A percentile compares a stretch with the other conserved stretches of the same genome.
phyloP scores from a whole-genome alignment of 2,329 filamentous ascomycete species.

The Claviceps monticola region DNA sequence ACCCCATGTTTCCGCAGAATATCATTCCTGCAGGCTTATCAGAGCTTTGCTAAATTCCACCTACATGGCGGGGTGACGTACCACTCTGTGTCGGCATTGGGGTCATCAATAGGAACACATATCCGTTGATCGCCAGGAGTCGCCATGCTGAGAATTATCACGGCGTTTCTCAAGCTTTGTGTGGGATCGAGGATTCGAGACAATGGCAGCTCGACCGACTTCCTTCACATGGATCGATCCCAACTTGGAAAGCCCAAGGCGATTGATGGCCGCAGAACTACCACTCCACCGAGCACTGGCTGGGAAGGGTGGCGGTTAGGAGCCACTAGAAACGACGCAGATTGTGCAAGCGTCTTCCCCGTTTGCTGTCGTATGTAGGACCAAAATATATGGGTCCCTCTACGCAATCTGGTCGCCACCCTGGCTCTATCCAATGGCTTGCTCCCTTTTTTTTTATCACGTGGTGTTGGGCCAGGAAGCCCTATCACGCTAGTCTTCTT shows the following conservation, averaged over 20 bases:
- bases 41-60: conserved; percentile 8
- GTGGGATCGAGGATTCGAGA: not conserved
- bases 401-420: not conserved
- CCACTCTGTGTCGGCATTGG: conserved; percentile 98
- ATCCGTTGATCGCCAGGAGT: conserved; percentile 50
- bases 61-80: conserved; percentile 24
- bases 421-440: conserved; percentile 10
- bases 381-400: conserved; percentile 1
- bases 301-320: not conserved
- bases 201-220: not conserved
- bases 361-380: conserved; percentile 9
- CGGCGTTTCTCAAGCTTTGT: not conserved
- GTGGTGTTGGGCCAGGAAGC: conserved; percentile 22
- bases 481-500: conserved; percentile 25
- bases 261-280: not conserved
- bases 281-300: not conserved
- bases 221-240: no score
- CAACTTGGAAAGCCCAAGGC: not conserved
- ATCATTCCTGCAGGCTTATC: conserved; percentile 60
- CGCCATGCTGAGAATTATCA: conserved; percentile 32
- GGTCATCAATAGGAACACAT: conserved; percentile 79
- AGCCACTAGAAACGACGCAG: not conserved
- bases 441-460: conserved; percentile 14
- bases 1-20: conserved; percentile 93
- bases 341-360: conserved; percentile 6